Conservation (phyloP, 2,329 filamentous ascomycete species). For the Chrysosporium queenslandicum region DNA sequence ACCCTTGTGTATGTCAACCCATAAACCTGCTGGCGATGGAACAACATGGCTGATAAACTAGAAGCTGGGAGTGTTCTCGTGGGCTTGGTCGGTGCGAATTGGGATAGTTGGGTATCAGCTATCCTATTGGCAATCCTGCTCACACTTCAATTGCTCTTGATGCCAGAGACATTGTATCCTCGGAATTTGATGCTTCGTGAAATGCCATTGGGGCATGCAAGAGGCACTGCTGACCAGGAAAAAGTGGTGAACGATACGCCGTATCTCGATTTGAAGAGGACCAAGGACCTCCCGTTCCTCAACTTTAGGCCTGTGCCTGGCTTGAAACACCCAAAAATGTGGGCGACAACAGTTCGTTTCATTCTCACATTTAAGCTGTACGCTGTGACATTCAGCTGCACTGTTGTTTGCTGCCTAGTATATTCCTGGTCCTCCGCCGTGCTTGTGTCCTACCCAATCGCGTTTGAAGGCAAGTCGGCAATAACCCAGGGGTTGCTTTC, state of each 20-base stretch:
- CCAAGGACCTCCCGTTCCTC: slow-evolving; percentile 38
- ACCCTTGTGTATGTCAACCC: slow-evolving; percentile 33
- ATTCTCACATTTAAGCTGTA: slow-evolving; percentile 40
- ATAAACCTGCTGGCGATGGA: not conserved
- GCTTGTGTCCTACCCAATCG: slow-evolving; percentile 45
- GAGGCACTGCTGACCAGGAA: slow-evolving; percentile 21
- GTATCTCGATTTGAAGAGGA: slow-evolving; percentile 26
- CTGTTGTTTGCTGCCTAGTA: slow-evolving; percentile 45
- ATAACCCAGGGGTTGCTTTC: slow-evolving; percentile 47
- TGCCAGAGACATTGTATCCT: slow-evolving; percentile 50
- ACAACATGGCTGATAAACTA: not conserved
- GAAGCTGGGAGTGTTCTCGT: slow-evolving; percentile 43
- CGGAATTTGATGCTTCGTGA: slow-evolving; percentile 40
- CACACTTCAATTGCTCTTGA: slow-evolving; percentile 40
- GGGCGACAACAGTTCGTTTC: slow-evolving; percentile 40
- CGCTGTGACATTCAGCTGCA: slow-evolving; percentile 38
- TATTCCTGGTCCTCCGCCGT: slow-evolving; percentile 50
- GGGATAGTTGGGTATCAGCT: slow-evolving; percentile 48
- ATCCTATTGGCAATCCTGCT: slow-evolving; percentile 45
- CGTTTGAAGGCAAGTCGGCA: slow-evolving; percentile 41
- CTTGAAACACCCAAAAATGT: slow-evolving; percentile 43
- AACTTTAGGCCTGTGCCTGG: slow-evolving; percentile 42
- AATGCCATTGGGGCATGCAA: slow-evolving; percentile 21
- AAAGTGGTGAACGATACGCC: slow-evolving; percentile 20
- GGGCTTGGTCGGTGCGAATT: slow-evolving; percentile 38